Base-by-base conservation (phyloP, 306 rosid species). In the Prunus kanzakura region DNA sequence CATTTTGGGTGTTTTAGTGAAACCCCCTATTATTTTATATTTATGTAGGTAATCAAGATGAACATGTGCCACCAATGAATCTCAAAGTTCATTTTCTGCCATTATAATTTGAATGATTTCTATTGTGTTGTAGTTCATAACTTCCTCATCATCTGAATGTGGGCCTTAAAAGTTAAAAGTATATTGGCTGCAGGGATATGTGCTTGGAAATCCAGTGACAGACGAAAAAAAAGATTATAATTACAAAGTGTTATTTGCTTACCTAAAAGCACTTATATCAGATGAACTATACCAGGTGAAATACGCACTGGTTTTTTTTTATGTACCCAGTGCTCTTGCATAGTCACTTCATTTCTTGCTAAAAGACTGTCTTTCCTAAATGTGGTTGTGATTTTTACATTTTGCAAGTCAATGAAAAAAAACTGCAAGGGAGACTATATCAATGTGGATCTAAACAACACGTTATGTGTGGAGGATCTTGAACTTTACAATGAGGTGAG, bases 181-280 rank as follows among this genome's bases (percentile, higher is more conserved):
- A 29, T 11, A 61, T 18, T 60, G 75, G 12, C 25, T 3, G 3
- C 76, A 78, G 81, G 81, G 81, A n/a, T 78, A 60, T 16, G 52
- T 50, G 56, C 43, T 70, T 9, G 81, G 81, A 2, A 78, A 78
- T 67, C 81, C 81, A 22, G 3, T 16, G 25, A 78, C 81, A 22
- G 3, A 70, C 52, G 0, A 0, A 10, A 0, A 49, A 30, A 45
- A n/a, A 3, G 81, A 78, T 29, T 0, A 0, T 3, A 67, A 78
- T 50, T 52, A 57, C 19, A 78, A 69, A 78, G 30, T 78, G 0
- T 52, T 27, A 58, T 78, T 60, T 35, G 70, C 76, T 60, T 78
- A 70, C 62, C 76, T 38, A 38, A 38, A 38, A 38, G 43, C 43
- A 38, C 43, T 38, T 7, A 38, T 38, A 38, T 38, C 43, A 22